phyloP scores from a whole-genome alignment of 306 rosid genomes.

The Castanea mollissima region DNA sequence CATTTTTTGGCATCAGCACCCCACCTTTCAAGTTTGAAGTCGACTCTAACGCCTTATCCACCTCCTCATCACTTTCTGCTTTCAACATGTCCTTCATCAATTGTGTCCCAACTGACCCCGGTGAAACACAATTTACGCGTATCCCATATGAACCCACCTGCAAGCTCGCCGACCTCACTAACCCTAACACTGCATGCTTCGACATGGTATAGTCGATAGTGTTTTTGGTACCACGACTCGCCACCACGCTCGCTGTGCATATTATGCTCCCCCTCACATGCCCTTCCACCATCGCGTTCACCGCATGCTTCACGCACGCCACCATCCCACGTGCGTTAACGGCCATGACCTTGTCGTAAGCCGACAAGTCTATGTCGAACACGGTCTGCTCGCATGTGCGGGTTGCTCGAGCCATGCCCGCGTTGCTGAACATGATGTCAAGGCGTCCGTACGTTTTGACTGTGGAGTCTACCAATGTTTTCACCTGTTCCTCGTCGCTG shows the following conservation, averaged over 20 bases:
- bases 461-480: constrained; percentile 28
- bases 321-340: constrained; percentile 42
- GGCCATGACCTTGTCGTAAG: constrained; percentile 17
- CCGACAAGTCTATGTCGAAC: constrained; percentile 37
- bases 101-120: constrained; percentile 40
- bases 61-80: constrained; percentile 3
- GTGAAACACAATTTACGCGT: constrained; percentile 56
- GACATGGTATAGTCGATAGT: constrained; percentile 37
- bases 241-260: constrained; percentile 44
- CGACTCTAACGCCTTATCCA: not conserved
- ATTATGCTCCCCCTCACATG: constrained; percentile 46
- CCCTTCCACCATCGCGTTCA: constrained; percentile 44
- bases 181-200: constrained; percentile 52
- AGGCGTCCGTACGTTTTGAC: constrained; percentile 32
- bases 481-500: constrained; percentile 47
- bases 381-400: constrained; percentile 19
- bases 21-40: constrained; percentile 40
- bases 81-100: not conserved
- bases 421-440: constrained; percentile 67
- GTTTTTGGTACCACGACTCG: not conserved
- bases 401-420: constrained; percentile 13
- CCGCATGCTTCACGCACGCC: constrained; percentile 49
- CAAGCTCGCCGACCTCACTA: constrained; percentile 41
- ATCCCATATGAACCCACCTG: constrained; percentile 45
- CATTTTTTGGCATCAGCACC: constrained; percentile 25